Percentiles rank a stretch among this genome's conserved stretches.
Conservation (phyloP, 2,329 filamentous ascomycete genomes). For the Colletotrichum sp. region DNA sequence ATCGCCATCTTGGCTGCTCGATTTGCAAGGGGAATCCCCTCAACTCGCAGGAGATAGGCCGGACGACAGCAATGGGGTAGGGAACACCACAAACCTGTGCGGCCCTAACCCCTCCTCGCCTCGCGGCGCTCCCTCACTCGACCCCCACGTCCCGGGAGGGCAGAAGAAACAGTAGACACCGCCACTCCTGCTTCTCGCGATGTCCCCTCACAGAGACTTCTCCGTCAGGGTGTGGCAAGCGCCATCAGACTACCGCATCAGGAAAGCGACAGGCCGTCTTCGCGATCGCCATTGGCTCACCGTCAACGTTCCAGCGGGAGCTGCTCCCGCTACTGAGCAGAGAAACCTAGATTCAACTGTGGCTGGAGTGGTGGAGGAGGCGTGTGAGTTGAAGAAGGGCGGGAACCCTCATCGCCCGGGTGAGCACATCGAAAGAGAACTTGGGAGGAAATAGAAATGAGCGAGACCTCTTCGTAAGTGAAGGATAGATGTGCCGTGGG, state of each 20-base stretch:
- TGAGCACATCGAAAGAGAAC: background rate
- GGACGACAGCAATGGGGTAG: background rate
- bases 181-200: background rate
- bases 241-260: constrained; percentile 12
- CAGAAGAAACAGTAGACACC: background rate
- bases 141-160: background rate
- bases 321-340: background rate
- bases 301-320: constrained; percentile 9
- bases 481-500: background rate
- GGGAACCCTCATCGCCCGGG: background rate
- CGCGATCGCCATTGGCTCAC: constrained; percentile 18
- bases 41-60: background rate
- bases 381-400: background rate
- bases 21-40: background rate
- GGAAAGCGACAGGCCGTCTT: constrained; percentile 9
- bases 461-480: background rate
- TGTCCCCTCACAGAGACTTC: background rate
- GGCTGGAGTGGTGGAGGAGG: constrained; percentile 7
- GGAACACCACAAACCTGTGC: background rate
- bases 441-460: background rate
- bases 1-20: background rate
- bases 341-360: background rate
- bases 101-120: background rate
- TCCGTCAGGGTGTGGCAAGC: background rate
- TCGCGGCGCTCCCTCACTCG: background rate